Base-by-base conservation (phyloP, 2,329 filamentous ascomycete species). In the Pyricularia sp. region DNA sequence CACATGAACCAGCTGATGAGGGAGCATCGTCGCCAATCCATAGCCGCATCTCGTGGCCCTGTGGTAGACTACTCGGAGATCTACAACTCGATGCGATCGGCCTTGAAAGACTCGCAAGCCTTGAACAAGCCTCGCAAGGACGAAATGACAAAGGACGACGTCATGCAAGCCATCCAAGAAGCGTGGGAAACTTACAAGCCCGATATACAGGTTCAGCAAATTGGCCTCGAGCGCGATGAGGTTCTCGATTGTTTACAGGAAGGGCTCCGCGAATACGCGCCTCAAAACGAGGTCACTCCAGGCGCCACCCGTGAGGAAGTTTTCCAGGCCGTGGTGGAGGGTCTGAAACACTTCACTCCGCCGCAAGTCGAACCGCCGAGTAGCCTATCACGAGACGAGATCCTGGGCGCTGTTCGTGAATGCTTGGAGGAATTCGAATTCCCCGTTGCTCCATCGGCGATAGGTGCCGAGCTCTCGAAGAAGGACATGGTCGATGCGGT, bases 151-250 rank as follows among this genome's bases (percentile, higher is more conserved):
- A 85, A 89, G 69, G 91, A 96, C 62, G 91, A 96, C 66, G 90
- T 97, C 44, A 83, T 97, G 1, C 84, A 89, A 31, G 92, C 93
- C 3, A 89, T 97, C 16, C 87, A 88, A 69, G 92, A 96, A 70
- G 93, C 93, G 0, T 96, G 92, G 86, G 93, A 97, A 72, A 90
- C 87, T 64, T 96, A 96, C 77, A 96, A 96, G 76, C 93, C 93
- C 0, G 91, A 97, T 70, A 91, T 96, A 63, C 88, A 96, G 70
- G 82, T 96, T 4, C 89, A 96, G 70, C 91, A 96, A 70, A 89
- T 96, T 67, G 93, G 93, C 1, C 80, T 97, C 0, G 93, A 96
- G 73, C 84, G 91, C 5, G 91, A 97, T 13, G 93, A 97, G 72
- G 89, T 97, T 62, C 80, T 97, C 16, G 86, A 89, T 53, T 96